Conservation (phyloP, 169 alveolate species). For the Plasmodium gonderi region DNA sequence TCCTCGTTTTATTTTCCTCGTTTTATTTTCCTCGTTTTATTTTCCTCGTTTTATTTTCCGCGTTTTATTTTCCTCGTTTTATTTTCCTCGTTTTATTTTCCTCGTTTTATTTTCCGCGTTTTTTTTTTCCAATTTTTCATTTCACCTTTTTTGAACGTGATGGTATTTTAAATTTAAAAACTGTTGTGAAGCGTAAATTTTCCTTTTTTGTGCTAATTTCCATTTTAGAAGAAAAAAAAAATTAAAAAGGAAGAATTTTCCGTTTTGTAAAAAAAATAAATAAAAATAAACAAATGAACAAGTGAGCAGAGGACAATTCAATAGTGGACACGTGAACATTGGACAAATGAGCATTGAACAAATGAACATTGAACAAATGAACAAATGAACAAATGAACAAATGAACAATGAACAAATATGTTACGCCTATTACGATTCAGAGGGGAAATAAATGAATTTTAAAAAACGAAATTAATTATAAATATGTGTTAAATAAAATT, state of each 20-base stretch:
- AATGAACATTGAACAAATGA: not conserved
- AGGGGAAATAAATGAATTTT: not conserved
- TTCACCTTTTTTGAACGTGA: not conserved
- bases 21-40: not conserved
- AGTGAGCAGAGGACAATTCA: not conserved
- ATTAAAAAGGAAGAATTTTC: slow-evolving; percentile 15
- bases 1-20: not conserved
- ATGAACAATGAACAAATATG: too few species aligned
- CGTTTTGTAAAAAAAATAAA: slow-evolving; percentile 31
- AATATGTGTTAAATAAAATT: not conserved
- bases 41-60: not conserved
- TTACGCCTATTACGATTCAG: not conserved
- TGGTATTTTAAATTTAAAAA: slow-evolving; percentile 22
- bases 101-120: not conserved
- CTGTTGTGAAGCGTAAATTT: not conserved
- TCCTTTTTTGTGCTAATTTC: slow-evolving; percentile 22
- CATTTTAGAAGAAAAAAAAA: slow-evolving; percentile 7
- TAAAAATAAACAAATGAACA: not conserved
- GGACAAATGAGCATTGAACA: not conserved
- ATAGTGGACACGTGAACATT: not conserved
- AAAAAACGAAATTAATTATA: not conserved
- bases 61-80: not conserved
- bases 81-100: not conserved
- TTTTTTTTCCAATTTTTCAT: not conserved
- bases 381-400: not conserved